Percentiles rank a stretch among this genome's conserved stretches.
phyloP scores from a whole-genome alignment of 805 yeast species.

The Cyberlindnera nakhonratchasimensis region DNA sequence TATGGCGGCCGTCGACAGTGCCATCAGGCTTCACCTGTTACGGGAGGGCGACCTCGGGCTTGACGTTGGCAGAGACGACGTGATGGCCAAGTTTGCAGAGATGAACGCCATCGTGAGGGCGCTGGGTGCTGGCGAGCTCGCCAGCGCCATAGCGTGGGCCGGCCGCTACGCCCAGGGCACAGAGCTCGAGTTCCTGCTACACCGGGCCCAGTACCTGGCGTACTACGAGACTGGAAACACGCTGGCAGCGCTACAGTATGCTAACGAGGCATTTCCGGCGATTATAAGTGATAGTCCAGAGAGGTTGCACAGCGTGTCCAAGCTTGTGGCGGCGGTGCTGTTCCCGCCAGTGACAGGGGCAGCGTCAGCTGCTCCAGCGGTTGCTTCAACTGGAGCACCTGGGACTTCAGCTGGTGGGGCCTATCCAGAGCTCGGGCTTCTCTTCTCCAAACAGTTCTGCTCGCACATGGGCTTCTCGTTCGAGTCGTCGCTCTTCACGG shows the following conservation, averaged over 20 bases:
- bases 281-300: constrained; percentile 36
- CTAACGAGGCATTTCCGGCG: constrained; percentile 37
- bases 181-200: constrained; percentile 43
- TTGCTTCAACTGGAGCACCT: no score
- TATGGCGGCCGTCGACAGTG: constrained; percentile 33
- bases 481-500: constrained; percentile 50
- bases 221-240: constrained; percentile 26
- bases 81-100: constrained; percentile 28
- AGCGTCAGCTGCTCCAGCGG: no score
- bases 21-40: constrained; percentile 43
- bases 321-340: constrained; percentile 38
- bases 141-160: constrained; percentile 51
- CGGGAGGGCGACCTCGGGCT: constrained; percentile 42
- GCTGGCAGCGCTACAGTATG: constrained; percentile 41
- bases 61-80: constrained; percentile 28
- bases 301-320: constrained; percentile 39
- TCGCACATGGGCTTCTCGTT: constrained; percentile 44
- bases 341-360: no score
- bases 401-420: no score
- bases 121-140: constrained; percentile 38
- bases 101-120: constrained; percentile 31
- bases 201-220: constrained; percentile 39
- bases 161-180: constrained; percentile 20
- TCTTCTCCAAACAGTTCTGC: constrained; percentile 50
- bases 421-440: constrained; percentile 28